These are phyloP conservation scores for Xylaria acuta DNA, from an alignment of 495 filamentous ascomycete genomes.

Conservation along the genomic window DNA sequence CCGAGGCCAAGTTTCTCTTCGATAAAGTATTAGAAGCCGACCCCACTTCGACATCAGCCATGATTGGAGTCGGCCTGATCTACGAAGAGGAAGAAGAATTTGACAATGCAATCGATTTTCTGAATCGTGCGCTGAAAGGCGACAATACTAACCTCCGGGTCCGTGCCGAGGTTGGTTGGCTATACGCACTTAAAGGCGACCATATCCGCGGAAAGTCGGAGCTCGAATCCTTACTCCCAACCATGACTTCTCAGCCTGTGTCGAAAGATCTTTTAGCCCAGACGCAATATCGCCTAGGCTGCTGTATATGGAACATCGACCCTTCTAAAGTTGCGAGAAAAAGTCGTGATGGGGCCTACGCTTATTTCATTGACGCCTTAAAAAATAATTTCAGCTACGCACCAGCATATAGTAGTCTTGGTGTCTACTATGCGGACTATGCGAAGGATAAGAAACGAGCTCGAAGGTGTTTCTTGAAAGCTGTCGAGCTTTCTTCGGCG, in stretches of 20 bases:
- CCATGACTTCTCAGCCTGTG: constrained; percentile 33
- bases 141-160: constrained; percentile 77
- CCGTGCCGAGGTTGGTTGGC: constrained; percentile 85
- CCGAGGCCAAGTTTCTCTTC: constrained; percentile 84
- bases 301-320: constrained; percentile 86
- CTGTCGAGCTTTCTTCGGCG: constrained; percentile 87
- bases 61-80: constrained; percentile 90
- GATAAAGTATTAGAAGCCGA: constrained; percentile 76
- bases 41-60: constrained; percentile 72
- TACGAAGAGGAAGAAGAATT: constrained; percentile 92
- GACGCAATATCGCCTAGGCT: constrained; percentile 85
- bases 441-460: constrained; percentile 83
- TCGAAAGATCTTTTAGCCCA: constrained; percentile 79
- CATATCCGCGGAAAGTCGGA: constrained; percentile 66
- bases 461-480: constrained; percentile 92
- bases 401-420: constrained; percentile 90
- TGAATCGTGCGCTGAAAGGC: constrained; percentile 72
- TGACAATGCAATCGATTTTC: constrained; percentile 74
- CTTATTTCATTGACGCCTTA: constrained; percentile 80
- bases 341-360: constrained; percentile 74
- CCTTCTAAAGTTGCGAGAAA: constrained; percentile 72
- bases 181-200: constrained; percentile 82
- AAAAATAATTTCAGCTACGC: constrained; percentile 89
- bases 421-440: constrained; percentile 95
- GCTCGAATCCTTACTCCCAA: constrained; percentile 70